Evolutionary conservation across 306 rosid genomes (phyloP), one percentile per base, ranked within the genome.

Genomic region (Pachyrhizus erosus): DNA sequence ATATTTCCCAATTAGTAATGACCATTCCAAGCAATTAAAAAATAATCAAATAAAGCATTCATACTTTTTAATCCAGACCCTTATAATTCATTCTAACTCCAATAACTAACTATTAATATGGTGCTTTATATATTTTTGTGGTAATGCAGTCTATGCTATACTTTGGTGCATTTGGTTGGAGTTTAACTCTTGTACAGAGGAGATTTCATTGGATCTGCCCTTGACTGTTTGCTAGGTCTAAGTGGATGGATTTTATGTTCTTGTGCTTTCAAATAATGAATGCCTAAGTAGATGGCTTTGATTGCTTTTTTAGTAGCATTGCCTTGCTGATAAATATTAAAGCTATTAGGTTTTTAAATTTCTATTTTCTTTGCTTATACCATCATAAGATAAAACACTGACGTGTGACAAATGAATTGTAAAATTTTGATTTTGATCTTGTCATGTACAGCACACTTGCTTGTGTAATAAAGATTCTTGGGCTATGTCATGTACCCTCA

Each of bases 381-480:
- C n/a, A n/a, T n/a, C n/a, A n/a, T n/a, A n/a, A n/a, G n/a, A n/a
- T n/a, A n/a, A n/a, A n/a, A n/a, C n/a, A n/a, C n/a, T n/a, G n/a
- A n/a, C n/a, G n/a, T n/a, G n/a, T n/a, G n/a, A n/a, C n/a, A n/a
- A 14, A 68, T 83, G 70, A 42, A 70, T 39, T 69, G 70, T 79
- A 18, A 29, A 24, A 34, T 61, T 77, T 3, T 15, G 24, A 39
- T 21, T 54, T 77, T 1, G 1, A 60, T 60, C 52, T 76, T 48
- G 66, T 76, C 76, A 82, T 15, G 11, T 13, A 15, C 51, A 65
- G 65, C 7, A 43, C 45, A 39, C 54, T 78, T 21, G 48, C 54
- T 78, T 21, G 74, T 42, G 37, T 40, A 61, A 60, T 52, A 10
- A 57, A 58, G 62, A 73, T 58, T 55, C 29, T 78, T 78, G 37